Percentiles rank a stretch among this genome's conserved stretches.
Evolutionary conservation across 164 flowering plant genomes (phyloP).

Genomic region (Akebia trifoliata): DNA sequence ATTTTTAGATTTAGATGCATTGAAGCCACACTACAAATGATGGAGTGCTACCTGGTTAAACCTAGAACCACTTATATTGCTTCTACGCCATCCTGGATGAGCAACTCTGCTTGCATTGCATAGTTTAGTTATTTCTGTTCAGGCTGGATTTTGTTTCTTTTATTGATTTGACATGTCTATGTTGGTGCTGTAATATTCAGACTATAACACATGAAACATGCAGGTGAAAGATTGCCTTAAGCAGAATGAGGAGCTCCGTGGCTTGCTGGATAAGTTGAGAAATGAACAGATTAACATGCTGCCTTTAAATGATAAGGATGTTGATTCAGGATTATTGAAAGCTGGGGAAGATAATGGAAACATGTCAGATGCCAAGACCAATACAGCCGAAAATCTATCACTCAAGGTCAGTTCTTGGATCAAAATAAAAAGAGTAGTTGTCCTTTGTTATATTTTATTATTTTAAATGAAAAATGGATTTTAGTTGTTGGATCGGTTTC

Average conservation of each 20-base stretch:
- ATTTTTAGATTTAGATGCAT: neutral
- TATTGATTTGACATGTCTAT: neutral
- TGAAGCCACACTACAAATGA: neutral
- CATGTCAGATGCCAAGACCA: constrained; percentile 16
- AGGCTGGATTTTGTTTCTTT: neutral
- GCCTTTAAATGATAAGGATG: constrained; percentile 19
- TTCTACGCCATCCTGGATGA: neutral
- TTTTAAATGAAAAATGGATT: neutral
- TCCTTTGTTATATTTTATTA: neutral
- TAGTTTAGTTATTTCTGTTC: neutral
- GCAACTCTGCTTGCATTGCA: too few species aligned
- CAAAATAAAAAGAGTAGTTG: neutral
- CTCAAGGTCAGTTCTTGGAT: constrained; percentile 53
- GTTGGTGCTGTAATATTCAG: neutral
- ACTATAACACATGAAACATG: constrained; percentile 4
- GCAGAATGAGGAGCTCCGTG: constrained; percentile 84
- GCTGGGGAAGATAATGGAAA: constrained; percentile 12
- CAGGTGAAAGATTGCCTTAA: constrained; percentile 85
- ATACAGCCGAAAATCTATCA: constrained; percentile 39
- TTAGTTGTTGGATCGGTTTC: too few species aligned
- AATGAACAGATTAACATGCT: constrained; percentile 45
- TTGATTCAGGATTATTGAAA: constrained; percentile 14
- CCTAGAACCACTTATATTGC: neutral
- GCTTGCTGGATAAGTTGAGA: constrained; percentile 56
- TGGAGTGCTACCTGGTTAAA: neutral